A percentile compares a stretch with the other conserved stretches of the same genome.
These are phyloP conservation scores for Porphyrellus cyaneotinctus DNA, from an alignment of 768 basidiomycete genomes.

Conservation along the genomic window DNA sequence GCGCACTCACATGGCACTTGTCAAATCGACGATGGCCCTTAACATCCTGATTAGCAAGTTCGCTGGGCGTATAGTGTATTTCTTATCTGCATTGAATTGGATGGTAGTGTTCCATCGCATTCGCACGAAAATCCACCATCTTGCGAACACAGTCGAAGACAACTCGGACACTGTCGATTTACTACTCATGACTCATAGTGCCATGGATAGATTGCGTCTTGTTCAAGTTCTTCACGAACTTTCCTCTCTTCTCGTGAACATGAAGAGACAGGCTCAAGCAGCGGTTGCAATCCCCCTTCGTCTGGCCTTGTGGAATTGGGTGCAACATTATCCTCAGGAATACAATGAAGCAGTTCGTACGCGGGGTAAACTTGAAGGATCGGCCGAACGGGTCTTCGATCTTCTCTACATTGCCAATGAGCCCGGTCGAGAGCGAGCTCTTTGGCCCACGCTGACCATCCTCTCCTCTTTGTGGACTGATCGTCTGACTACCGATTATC, in stretches of 20 bases:
- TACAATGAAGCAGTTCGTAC: slow-evolving; percentile 67
- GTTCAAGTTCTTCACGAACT: slow-evolving; percentile 73
- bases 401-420: slow-evolving; percentile 52
- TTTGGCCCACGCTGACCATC: slow-evolving; percentile 80
- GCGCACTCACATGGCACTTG: slow-evolving; percentile 57
- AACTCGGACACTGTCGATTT: slow-evolving; percentile 70
- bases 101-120: slow-evolving; percentile 67
- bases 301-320: slow-evolving; percentile 87
- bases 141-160: slow-evolving; percentile 51
- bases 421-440: slow-evolving; percentile 44
- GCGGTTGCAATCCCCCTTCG: slow-evolving; percentile 72
- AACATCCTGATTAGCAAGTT: slow-evolving; percentile 64
- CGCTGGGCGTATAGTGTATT: slow-evolving; percentile 76
- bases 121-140: slow-evolving; percentile 60
- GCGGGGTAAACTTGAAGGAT: slow-evolving; percentile 68
- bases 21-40: slow-evolving; percentile 51
- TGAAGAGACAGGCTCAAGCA: slow-evolving; percentile 69
- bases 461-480: slow-evolving; percentile 76
- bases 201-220: slow-evolving; percentile 66
- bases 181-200: slow-evolving; percentile 71
- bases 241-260: slow-evolving; percentile 76
- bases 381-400: slow-evolving; percentile 86
- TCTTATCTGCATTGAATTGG: slow-evolving; percentile 89
- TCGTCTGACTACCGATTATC: slow-evolving; percentile 56
- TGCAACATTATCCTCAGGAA: slow-evolving; percentile 71